phyloP scores from a whole-genome alignment of 306 rosid genomes.

The Mucuna pruriens region DNA sequence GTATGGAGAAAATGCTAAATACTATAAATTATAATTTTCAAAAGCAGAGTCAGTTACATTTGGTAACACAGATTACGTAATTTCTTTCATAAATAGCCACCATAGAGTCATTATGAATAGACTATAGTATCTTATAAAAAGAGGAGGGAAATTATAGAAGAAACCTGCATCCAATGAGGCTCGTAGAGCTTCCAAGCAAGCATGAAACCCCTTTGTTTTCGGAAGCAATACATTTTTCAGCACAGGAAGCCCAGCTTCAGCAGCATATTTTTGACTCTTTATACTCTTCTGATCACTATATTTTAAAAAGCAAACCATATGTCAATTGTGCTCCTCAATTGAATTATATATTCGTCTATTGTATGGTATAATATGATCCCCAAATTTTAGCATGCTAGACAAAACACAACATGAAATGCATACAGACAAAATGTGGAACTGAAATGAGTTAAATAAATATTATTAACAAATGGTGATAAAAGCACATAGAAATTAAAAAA shows the following conservation, averaged over 20 bases:
- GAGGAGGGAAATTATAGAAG: conserved; percentile 7
- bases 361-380: conserved; percentile 17
- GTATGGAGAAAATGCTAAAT: neutral
- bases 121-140: neutral
- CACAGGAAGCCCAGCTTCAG: conserved; percentile 77
- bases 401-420: conserved; percentile 32
- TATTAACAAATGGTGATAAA: conserved; percentile 9
- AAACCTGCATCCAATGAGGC: conserved; percentile 92
- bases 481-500: conserved; percentile 25
- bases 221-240: conserved; percentile 83
- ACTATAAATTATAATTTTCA: conserved; percentile 3
- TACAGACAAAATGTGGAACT: conserved; percentile 19
- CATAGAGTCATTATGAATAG: neutral
- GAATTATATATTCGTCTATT: neutral
- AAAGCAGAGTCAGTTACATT: neutral
- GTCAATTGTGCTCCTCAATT: conserved; percentile 14
- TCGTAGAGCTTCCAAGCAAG: conserved; percentile 77
- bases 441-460: neutral
- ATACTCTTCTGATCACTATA: conserved; percentile 79
- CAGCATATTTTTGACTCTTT: conserved; percentile 68
- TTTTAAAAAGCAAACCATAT: conserved; percentile 29
- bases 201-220: conserved; percentile 86
- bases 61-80: neutral
- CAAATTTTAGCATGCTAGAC: conserved; percentile 29
- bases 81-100: conserved; percentile 8